These are phyloP conservation scores for Micractinium sp. DNA, from an alignment of 139 green algal genomes.

Conservation along the genomic window DNA sequence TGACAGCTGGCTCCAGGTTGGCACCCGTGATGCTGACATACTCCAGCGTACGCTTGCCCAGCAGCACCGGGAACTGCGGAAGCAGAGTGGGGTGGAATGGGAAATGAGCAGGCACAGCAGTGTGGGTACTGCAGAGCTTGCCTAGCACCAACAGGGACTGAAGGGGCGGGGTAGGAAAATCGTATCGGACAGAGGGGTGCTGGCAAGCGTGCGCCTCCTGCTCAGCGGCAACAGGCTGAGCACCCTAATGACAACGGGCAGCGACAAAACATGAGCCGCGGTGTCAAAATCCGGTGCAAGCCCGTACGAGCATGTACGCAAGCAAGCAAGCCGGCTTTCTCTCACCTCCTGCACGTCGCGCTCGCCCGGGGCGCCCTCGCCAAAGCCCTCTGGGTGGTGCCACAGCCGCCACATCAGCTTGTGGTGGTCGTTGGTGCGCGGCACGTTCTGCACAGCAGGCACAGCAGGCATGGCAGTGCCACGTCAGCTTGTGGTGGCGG, in stretches of 20 bases:
- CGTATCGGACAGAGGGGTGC: no score
- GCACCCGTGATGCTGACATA: not conserved
- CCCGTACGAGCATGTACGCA: no score
- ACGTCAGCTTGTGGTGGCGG: not conserved
- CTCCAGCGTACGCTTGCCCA: not conserved
- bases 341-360: constrained; percentile 7
- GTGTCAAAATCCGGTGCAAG: no score
- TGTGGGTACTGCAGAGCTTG: no score
- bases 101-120: not conserved
- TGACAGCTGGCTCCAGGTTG: not conserved
- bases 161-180: no score
- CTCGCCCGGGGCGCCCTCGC: not conserved
- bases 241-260: no score
- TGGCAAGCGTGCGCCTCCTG: no score
- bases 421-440: not conserved
- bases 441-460: constrained; percentile 20
- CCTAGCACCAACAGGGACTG: no score
- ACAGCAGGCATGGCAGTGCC: not conserved
- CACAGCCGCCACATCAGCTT: constrained; percentile 30
- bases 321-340: no score
- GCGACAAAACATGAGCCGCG: no score
- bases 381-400: not conserved
- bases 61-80: not conserved
- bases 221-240: no score
- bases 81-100: not conserved